A percentile compares a stretch with the other conserved stretches of the same genome.
phyloP scores from a whole-genome alignment of 345 rosid species.

The Ailanthus altissimus region DNA sequence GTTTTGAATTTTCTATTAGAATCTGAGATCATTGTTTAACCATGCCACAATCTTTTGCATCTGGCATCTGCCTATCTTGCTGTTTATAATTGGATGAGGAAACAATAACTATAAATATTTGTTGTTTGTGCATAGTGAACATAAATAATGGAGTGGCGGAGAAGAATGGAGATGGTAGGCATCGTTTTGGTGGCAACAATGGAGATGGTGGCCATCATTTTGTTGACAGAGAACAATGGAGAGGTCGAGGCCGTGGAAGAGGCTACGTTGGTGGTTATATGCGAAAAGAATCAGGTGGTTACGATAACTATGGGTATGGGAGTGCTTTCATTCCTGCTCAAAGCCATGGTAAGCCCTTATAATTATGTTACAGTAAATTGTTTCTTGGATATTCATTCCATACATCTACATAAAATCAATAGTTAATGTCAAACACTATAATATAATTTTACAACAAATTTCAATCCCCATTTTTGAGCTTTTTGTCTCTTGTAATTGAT shows the following conservation, averaged over 20 bases:
- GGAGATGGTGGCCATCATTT: constrained; percentile 27
- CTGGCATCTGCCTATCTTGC: constrained; percentile 4
- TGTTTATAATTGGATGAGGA: not conserved
- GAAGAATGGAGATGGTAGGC: constrained; percentile 30
- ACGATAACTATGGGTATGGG: constrained; percentile 27
- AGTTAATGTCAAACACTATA: not conserved
- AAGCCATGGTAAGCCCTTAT: constrained; percentile 23
- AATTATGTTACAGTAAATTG: not conserved
- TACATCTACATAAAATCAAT: not conserved
- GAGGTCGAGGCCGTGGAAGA: constrained; percentile 32
- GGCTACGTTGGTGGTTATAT: constrained; percentile 27
- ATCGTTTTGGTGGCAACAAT: constrained; percentile 27
- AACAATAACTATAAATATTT: not conserved
- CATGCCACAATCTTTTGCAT: not conserved
- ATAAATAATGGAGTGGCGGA: constrained; percentile 29
- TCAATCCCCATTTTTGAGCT: not conserved
- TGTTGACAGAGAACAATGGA: no score
- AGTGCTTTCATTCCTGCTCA: constrained; percentile 5
- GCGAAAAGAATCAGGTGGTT: constrained; percentile 32
- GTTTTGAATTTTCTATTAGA: not conserved
- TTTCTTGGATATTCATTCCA: not conserved
- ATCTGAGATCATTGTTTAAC: not conserved
- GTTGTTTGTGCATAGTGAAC: constrained; percentile 14
- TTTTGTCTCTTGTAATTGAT: not conserved
- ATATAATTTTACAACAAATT: not conserved